Evolutionary conservation across 2,329 filamentous ascomycete species (phyloP).

Genomic region (Aphanocladium album): DNA sequence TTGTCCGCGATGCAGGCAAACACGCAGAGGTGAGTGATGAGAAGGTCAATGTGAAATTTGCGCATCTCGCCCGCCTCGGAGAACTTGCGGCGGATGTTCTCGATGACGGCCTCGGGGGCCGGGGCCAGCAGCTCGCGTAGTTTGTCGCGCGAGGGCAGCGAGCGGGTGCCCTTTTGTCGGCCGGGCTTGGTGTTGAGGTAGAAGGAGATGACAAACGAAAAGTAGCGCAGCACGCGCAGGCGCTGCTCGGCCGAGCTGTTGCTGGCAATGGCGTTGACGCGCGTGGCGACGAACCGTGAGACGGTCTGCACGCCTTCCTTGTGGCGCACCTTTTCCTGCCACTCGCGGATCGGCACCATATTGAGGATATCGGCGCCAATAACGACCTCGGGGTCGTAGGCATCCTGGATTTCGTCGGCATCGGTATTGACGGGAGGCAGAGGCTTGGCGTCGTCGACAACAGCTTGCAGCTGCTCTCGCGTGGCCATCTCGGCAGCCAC

Average conservation of each 20-base stretch:
- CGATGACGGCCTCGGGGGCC: conserved; percentile 57
- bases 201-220: conserved; percentile 53
- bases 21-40: conserved; percentile 69
- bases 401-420: conserved; percentile 63
- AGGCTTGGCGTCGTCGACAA: conserved; percentile 63
- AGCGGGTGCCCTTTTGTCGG: conserved; percentile 41
- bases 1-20: conserved; percentile 68
- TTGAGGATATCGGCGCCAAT: conserved; percentile 65
- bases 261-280: conserved; percentile 50
- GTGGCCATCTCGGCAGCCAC: conserved; percentile 62
- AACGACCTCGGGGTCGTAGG: conserved; percentile 63
- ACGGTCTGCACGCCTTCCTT: conserved; percentile 51
- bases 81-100: conserved; percentile 65
- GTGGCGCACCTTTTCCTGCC: conserved; percentile 62
- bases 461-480: conserved; percentile 58
- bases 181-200: conserved; percentile 43
- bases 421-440: conserved; percentile 65
- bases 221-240: conserved; percentile 56
- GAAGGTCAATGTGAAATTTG: conserved; percentile 66
- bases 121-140: conserved; percentile 52
- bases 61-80: conserved; percentile 58
- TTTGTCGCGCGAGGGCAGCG: conserved; percentile 57
- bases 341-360: conserved; percentile 65
- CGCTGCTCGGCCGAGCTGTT: conserved; percentile 41
- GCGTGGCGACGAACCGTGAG: conserved; percentile 61